Evolutionary conservation across 768 basidiomycete species (phyloP).

Genomic region (Lactarius trivialis): DNA sequence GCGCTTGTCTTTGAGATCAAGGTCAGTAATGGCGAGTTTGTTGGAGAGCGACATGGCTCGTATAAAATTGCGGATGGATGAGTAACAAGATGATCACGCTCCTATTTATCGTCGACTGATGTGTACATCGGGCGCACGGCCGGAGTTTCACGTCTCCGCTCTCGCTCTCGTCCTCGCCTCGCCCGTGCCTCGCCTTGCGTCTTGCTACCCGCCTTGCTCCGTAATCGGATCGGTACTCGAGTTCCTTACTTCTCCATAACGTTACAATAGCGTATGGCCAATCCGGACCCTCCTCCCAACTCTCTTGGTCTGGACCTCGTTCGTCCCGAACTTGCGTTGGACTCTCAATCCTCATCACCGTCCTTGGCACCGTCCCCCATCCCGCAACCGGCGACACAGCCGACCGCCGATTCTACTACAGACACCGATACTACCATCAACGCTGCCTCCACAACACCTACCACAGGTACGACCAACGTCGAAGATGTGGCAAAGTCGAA

Average conservation of each 20-base stretch:
- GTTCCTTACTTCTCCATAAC: slow-evolving; percentile 13
- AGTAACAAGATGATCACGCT: slow-evolving; percentile 5
- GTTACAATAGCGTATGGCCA: slow-evolving; percentile 30
- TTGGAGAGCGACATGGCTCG: slow-evolving; percentile 80
- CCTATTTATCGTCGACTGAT: slow-evolving; percentile 6
- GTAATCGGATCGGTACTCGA: slow-evolving; percentile 10
- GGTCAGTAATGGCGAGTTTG: slow-evolving; percentile 89
- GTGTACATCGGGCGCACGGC: not conserved
- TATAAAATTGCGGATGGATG: slow-evolving; percentile 28
- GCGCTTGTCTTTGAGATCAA: slow-evolving; percentile 80
- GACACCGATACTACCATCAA: not conserved
- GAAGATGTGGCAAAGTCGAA: slow-evolving; percentile 27
- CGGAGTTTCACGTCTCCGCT: not conserved
- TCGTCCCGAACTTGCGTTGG: slow-evolving; percentile 28
- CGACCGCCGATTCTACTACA: not conserved
- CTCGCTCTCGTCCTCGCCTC: slow-evolving; percentile 8
- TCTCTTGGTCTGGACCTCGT: slow-evolving; percentile 69
- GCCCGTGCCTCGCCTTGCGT: not conserved
- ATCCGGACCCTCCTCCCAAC: slow-evolving; percentile 39
- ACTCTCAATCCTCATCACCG: slow-evolving; percentile 31
- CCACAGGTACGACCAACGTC: slow-evolving; percentile 16
- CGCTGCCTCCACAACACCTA: slow-evolving; percentile 5
- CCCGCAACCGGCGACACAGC: slow-evolving; percentile 8
- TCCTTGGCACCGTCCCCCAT: slow-evolving; percentile 7
- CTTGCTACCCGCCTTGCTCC: slow-evolving; percentile 10